A percentile compares a stretch with the other conserved stretches of the same genome.
Conservation (phyloP, 2,329 filamentous ascomycete genomes). For the Pseudocercospora fijiensis region DNA sequence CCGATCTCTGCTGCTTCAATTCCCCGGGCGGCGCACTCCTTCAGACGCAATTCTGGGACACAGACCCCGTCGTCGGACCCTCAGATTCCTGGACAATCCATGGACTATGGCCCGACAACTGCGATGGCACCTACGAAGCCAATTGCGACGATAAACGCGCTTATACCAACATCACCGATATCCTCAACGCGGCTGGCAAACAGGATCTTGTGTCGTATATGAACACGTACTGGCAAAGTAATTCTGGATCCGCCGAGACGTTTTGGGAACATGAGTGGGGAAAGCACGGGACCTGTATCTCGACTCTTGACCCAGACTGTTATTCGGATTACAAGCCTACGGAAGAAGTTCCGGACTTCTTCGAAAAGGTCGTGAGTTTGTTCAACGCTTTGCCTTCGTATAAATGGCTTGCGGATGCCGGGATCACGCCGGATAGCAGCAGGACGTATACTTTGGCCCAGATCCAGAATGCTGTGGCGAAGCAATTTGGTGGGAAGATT, state of each 20-base stretch:
- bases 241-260: conserved; percentile 60
- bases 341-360: conserved; percentile 68
- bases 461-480: conserved; percentile 59
- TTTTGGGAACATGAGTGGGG: conserved; percentile 71
- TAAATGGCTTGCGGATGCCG: conserved; percentile 59
- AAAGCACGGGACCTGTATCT: conserved; percentile 73
- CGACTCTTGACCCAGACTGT: conserved; percentile 64
- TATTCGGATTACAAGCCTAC: conserved; percentile 58
- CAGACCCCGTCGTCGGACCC: conserved; percentile 63
- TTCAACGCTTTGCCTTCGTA: conserved; percentile 69
- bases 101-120: conserved; percentile 60
- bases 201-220: conserved; percentile 64
- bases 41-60: conserved; percentile 78
- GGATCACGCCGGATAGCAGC: conserved; percentile 55
- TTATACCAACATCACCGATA: conserved; percentile 65
- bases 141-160: conserved; percentile 62
- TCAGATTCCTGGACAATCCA: conserved; percentile 72
- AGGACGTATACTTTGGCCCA: conserved; percentile 59
- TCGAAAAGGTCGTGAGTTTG: conserved; percentile 63
- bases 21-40: conserved; percentile 69
- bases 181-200: conserved; percentile 57
- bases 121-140: conserved; percentile 67
- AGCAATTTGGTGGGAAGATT: conserved; percentile 54
- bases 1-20: conserved; percentile 72
- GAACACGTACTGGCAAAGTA: conserved; percentile 70